Conservation (phyloP, 2,329 filamentous ascomycete genomes). For the Diaporthe batatas region DNA sequence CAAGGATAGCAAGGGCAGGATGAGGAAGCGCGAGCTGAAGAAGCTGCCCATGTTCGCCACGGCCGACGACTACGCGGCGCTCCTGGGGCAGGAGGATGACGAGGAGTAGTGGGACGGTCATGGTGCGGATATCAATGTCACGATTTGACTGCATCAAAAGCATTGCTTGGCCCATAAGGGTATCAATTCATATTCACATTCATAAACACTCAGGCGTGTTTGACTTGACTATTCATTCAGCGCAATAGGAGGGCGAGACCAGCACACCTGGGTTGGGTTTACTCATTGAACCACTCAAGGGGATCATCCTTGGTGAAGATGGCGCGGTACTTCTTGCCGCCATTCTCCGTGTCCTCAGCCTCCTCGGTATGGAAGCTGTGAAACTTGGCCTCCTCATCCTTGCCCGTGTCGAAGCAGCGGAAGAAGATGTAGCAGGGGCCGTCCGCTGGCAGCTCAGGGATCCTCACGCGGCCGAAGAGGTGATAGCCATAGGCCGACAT, state of each 20-base stretch:
- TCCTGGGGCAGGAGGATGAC: slow-evolving; percentile 80
- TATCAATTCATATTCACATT: not conserved
- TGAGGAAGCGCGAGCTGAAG: slow-evolving; percentile 88
- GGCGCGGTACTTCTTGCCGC: slow-evolving; percentile 59
- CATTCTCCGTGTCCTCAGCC: slow-evolving; percentile 54
- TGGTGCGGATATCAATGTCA: not conserved
- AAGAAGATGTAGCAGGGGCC: slow-evolving; percentile 61
- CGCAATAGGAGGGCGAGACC: slow-evolving; percentile 2
- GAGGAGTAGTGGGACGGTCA: slow-evolving; percentile 46
- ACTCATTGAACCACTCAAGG: slow-evolving; percentile 69
- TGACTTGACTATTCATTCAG: not conserved
- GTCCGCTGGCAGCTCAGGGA: slow-evolving; percentile 56
- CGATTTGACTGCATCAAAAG: not conserved
- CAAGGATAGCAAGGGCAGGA: slow-evolving; percentile 55
- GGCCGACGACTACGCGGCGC: slow-evolving; percentile 90
- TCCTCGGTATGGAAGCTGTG: slow-evolving; percentile 65
- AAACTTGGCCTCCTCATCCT: slow-evolving; percentile 54
- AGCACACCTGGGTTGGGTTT: slow-evolving; percentile 13
- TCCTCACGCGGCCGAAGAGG: slow-evolving; percentile 62
- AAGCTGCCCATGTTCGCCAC: slow-evolving; percentile 93
- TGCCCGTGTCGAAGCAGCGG: slow-evolving; percentile 59
- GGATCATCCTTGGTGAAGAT: slow-evolving; percentile 61
- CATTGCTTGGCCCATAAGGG: not conserved
- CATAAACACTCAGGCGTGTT: not conserved
- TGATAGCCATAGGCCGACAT: slow-evolving; percentile 62